These are phyloP conservation scores for Scheffersomyces segobiensis DNA, from an alignment of 1,139 yeast species.

Conservation along the genomic window DNA sequence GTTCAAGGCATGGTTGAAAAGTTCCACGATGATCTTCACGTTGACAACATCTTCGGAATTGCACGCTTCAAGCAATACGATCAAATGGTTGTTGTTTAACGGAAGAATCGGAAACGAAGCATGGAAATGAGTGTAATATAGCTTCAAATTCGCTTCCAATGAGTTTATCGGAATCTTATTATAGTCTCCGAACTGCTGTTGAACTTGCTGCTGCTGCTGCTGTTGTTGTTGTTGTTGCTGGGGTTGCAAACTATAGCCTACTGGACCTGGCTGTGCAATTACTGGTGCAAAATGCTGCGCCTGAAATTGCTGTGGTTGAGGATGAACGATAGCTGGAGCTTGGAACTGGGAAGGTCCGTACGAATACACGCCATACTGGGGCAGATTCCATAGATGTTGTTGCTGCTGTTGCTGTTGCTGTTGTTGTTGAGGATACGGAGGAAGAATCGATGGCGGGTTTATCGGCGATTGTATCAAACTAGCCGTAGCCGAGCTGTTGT, in stretches of 20 bases:
- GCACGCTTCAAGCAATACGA: slow-evolving; percentile 18
- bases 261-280: neutral
- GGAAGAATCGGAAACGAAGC: slow-evolving; percentile 60
- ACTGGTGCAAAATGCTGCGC: neutral
- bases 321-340: slow-evolving; percentile 4
- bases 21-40: slow-evolving; percentile 41
- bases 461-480: neutral
- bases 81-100: slow-evolving; percentile 37
- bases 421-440: slow-evolving; percentile 2
- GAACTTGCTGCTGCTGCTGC: neutral
- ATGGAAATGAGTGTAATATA: slow-evolving; percentile 58
- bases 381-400: slow-evolving; percentile 6
- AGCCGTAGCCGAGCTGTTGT: slow-evolving; percentile 2
- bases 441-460: slow-evolving; percentile 1
- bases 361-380: neutral
- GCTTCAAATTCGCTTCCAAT: slow-evolving; percentile 24
- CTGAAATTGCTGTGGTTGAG: slow-evolving; percentile 1
- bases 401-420: slow-evolving; percentile 10
- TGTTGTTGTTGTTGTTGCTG: neutral
- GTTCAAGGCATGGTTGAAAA: slow-evolving; percentile 53
- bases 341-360: slow-evolving; percentile 2
- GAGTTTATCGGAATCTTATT: slow-evolving; percentile 13
- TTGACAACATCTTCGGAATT: slow-evolving; percentile 29
- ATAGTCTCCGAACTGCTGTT: neutral
- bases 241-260: neutral